Conservation (phyloP, 2,329 filamentous ascomycete species). For the Cercospora sp. region DNA sequence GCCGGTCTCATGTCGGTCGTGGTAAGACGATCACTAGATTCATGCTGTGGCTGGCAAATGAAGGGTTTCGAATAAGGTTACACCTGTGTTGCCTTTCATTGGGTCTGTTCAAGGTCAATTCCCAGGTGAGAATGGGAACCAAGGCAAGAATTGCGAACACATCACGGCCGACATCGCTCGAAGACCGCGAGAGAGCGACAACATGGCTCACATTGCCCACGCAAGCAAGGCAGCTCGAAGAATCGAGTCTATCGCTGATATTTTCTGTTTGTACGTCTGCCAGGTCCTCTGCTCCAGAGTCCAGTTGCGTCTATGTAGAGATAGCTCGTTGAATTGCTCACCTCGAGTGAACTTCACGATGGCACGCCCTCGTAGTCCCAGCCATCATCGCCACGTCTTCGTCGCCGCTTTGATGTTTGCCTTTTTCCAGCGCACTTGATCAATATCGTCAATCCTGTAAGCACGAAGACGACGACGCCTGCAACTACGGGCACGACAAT, state of each 20-base stretch:
- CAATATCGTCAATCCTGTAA: slow-evolving; percentile 62
- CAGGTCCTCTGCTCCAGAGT: background rate
- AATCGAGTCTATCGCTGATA: background rate
- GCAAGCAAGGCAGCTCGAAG: background rate
- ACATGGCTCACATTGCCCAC: background rate
- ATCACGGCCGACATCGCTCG: background rate
- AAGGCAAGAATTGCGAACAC: background rate
- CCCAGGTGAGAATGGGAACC: background rate
- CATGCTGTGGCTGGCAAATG: background rate
- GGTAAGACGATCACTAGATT: background rate
- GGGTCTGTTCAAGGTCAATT: background rate
- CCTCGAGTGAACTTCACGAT: slow-evolving; percentile 23
- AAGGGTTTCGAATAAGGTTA: background rate
- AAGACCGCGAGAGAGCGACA: background rate
- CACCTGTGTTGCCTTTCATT: background rate
- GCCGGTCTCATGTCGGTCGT: background rate
- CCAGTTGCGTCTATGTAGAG: background rate
- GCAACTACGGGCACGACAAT: slow-evolving; percentile 64
- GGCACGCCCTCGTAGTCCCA: slow-evolving; percentile 72
- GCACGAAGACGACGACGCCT: slow-evolving; percentile 61
- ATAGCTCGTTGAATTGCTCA: background rate
- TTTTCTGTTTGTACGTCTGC: background rate
- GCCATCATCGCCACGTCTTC: slow-evolving; percentile 49
- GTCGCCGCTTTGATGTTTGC: slow-evolving; percentile 52
- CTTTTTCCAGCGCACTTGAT: slow-evolving; percentile 66